These are phyloP conservation scores for Fragaria vesca DNA, from an alignment of 306 rosid genomes.

Conservation along the genomic window DNA sequence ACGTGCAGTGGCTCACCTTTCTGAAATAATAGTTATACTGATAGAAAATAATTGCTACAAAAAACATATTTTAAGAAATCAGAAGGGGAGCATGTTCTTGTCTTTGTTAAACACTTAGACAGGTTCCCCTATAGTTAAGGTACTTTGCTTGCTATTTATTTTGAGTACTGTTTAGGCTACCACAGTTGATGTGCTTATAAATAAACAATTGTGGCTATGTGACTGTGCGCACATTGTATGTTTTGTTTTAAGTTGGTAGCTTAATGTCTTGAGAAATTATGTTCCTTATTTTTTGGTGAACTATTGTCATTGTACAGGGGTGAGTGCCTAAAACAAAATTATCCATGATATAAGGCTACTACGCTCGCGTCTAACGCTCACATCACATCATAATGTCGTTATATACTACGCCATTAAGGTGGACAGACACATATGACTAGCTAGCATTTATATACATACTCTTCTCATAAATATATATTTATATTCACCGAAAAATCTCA, in stretches of 20 bases:
- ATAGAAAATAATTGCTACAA: too few relatives aligned
- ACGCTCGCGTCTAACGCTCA: too few relatives aligned
- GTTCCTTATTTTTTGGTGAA: not conserved
- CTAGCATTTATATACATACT: too few relatives aligned
- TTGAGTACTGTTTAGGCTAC: not conserved
- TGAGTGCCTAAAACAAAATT: constrained; percentile 85
- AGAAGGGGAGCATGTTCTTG: constrained; percentile 54
- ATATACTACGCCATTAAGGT: too few relatives aligned
- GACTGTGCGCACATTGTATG: not conserved
- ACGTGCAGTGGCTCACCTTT: too few relatives aligned
- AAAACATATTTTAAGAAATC: too few relatives aligned
- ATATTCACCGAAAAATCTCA: too few relatives aligned
- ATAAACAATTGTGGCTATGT: not conserved
- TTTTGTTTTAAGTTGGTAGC: not conserved
- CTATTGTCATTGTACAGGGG: constrained; percentile 57
- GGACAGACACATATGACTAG: too few relatives aligned
- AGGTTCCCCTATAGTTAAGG: constrained; percentile 92
- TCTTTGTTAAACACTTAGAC: constrained; percentile 45
- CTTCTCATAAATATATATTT: too few relatives aligned
- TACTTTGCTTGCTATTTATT: constrained; percentile 8
- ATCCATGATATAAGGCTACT: constrained; percentile 33
- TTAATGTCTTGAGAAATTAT: not conserved
- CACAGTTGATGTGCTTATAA: not conserved
- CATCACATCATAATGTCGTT: too few relatives aligned
- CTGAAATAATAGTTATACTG: too few relatives aligned